phyloP scores from a whole-genome alignment of 495 filamentous ascomycete genomes.

The Penicillium silybi region DNA sequence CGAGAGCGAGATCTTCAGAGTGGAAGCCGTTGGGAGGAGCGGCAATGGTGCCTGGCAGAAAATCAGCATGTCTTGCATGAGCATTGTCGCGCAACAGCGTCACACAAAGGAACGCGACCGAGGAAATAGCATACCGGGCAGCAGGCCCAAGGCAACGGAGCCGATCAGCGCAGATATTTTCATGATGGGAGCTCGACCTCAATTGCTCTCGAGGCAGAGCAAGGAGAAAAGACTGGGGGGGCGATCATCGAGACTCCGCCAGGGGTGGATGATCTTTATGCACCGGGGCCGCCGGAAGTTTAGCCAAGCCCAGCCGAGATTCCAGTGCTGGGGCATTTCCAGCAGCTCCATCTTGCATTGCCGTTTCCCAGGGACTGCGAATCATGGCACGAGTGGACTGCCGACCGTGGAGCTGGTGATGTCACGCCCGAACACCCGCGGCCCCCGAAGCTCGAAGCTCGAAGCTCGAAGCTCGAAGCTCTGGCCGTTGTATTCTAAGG shows the following conservation, averaged over 20 bases:
- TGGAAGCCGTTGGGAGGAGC: conserved; percentile 8
- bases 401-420: conserved; percentile 15
- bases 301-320: conserved; percentile 14
- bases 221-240: not conserved
- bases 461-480: too few relatives aligned
- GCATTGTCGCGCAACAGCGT: not conserved
- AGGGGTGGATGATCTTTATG: conserved; percentile 24
- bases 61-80: not conserved
- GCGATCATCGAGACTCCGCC: not conserved
- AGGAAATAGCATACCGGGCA: conserved; percentile 26
- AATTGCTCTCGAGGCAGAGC: not conserved
- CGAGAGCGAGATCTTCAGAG: conserved; percentile 7
- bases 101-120: conserved; percentile 1
- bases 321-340: not conserved
- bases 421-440: conserved; percentile 10
- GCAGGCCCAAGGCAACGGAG: conserved; percentile 24
- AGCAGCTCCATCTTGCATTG: conserved; percentile 6
- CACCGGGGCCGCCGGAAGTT: conserved; percentile 24
- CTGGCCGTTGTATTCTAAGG: too few relatives aligned
- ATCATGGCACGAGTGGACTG: conserved; percentile 15
- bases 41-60: conserved; percentile 16
- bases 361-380: conserved; percentile 9
- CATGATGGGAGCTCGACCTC: conserved; percentile 13
- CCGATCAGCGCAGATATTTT: conserved; percentile 18
- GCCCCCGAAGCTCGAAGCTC: not conserved